phyloP scores from a whole-genome alignment of 2,329 filamentous ascomycete species.

The Alternaria conjuncta region DNA sequence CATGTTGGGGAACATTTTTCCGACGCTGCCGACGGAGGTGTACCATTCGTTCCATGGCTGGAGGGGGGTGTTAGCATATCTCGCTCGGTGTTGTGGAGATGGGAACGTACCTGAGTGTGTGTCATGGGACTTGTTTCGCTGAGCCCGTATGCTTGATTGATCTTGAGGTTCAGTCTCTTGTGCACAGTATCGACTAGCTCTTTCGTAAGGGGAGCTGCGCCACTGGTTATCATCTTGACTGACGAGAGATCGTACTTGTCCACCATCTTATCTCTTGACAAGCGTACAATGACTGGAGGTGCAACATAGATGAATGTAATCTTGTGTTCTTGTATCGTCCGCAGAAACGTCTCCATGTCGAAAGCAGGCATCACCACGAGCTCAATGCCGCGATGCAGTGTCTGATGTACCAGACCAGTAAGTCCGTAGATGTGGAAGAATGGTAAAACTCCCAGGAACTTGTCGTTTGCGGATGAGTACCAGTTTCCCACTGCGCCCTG shows the following conservation, averaged over 20 bases:
- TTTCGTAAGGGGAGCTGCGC: conserved; percentile 79
- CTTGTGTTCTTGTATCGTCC: conserved; percentile 72
- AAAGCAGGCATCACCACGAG: conserved; percentile 78
- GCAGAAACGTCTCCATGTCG: conserved; percentile 78
- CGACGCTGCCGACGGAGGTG: conserved; percentile 70
- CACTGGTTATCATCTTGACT: conserved; percentile 82
- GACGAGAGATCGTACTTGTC: conserved; percentile 79
- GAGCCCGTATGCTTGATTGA: conserved; percentile 34
- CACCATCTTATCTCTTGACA: conserved; percentile 79
- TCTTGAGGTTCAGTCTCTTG: conserved; percentile 64
- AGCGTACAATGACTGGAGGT: conserved; percentile 78
- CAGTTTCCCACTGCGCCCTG: conserved; percentile 83
- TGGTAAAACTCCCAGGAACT: conserved; percentile 77
- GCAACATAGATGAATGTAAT: conserved; percentile 82
- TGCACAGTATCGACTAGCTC: conserved; percentile 80
- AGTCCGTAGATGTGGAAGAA: conserved; percentile 94
- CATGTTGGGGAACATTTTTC: conserved; percentile 78
- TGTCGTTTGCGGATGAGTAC: conserved; percentile 68
- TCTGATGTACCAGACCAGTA: conserved; percentile 72
- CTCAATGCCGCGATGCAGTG: conserved; percentile 70
- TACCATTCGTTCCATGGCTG: conserved; percentile 36
- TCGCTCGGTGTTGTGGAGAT: too few relatives aligned
- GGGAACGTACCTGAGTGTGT: conserved; percentile 25
- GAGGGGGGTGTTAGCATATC: background rate
- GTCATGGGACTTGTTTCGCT: conserved; percentile 36